A percentile compares a stretch with the other conserved stretches of the same genome.
Evolutionary conservation across 306 rosid species (phyloP).

Genomic region (Benincasa hispida): DNA sequence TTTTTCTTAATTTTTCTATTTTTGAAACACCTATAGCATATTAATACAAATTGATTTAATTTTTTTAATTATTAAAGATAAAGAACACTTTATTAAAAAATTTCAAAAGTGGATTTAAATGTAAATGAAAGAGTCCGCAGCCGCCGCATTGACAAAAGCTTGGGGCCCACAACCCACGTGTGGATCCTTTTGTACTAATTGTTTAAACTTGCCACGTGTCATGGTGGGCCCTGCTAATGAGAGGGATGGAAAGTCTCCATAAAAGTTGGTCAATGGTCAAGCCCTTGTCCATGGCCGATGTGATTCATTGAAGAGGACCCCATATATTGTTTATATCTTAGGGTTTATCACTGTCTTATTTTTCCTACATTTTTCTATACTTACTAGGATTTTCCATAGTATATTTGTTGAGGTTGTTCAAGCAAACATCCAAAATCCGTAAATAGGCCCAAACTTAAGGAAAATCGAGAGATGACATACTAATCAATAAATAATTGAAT

Average conservation of each 20-base stretch:
- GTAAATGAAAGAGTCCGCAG: not conserved
- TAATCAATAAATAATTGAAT: no score
- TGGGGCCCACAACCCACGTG: not conserved
- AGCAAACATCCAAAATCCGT: no score
- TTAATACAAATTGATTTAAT: no score
- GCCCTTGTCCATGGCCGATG: not conserved
- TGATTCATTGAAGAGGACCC: not conserved
- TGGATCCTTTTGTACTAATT: not conserved
- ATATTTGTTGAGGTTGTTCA: no score
- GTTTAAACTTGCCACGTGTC: not conserved
- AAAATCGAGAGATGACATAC: no score
- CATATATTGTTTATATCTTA: not conserved
- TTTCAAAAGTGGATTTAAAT: constrained; percentile 1
- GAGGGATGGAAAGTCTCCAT: not conserved
- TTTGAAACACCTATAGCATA: no score
- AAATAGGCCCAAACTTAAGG: no score
- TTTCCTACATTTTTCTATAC: not conserved
- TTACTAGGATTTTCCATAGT: not conserved
- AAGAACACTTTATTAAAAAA: no score
- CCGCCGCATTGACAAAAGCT: not conserved
- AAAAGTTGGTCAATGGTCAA: constrained; percentile 7
- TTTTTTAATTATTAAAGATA: no score
- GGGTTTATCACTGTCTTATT: not conserved
- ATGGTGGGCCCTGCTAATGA: not conserved
- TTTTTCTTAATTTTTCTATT: no score